Base-by-base conservation (phyloP, 441 rosid genomes). In the Francoa sonchifolia region DNA sequence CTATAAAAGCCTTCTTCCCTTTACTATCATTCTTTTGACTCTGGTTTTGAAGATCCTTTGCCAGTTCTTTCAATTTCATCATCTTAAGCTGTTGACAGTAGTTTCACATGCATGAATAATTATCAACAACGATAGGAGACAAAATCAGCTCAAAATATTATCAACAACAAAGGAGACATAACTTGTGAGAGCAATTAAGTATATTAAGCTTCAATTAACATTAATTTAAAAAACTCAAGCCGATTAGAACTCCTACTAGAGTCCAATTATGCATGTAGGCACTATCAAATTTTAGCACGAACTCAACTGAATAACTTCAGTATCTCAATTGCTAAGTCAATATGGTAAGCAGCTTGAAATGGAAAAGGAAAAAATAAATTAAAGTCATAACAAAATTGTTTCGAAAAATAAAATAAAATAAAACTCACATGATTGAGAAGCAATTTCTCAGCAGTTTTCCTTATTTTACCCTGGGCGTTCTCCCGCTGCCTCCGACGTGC, bases 381-480 rank as follows among this genome's bases (percentile, higher is more conserved):
- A 33, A 1, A 3, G 5, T 10, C 4, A 4, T 4, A 1, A 31
- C 12, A 31, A 2, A 31, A 31, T 31, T 1, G 7, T 8, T n/a
- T 10, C n/a, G 11, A 33, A 8, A 40, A 48, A 16, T 26, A 12
- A 37, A 36, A n/a, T n/a, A 12, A 1, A 47, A 25, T 4, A 33
- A 15, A 36, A 45, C 68, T 55, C 39, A 79, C 96, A 5, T 89
- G 80, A 65, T 82, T 90, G 42, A 86, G 86, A 10, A 90, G 74
- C 74, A 90, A 61, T 48, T 90, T 86, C 79, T 90, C 96, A 12
- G 99, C 93, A 0, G 88, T 86, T 41, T 86, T 90, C 6, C 96
- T 77, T 22, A 90, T 74, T 55, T 86, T 90, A 14, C 88, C 75
- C 77, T 76, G 99, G 13, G 96, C 96, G 8, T 80, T 86, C 65